phyloP scores from a whole-genome alignment of 345 rosid genomes.

The Brassica nigra region DNA sequence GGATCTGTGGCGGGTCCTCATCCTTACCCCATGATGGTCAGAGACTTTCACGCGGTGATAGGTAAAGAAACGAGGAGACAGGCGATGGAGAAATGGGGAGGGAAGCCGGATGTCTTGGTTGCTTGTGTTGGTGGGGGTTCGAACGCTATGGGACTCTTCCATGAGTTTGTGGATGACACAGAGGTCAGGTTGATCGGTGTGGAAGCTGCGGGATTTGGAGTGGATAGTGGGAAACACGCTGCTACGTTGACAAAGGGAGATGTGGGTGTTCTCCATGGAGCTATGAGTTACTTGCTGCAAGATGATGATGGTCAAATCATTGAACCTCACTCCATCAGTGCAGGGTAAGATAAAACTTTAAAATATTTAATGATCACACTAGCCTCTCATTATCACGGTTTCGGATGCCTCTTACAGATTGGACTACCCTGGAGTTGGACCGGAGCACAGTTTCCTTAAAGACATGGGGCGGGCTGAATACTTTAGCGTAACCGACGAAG shows the following conservation, averaged over 20 bases:
- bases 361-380: neutral
- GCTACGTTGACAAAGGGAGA: conserved; percentile 89
- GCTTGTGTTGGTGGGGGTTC: conserved; percentile 98
- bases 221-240: conserved; percentile 94
- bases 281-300: conserved; percentile 94
- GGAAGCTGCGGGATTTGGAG: conserved; percentile 93
- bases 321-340: conserved; percentile 94
- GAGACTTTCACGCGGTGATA: conserved; percentile 91
- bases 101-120: conserved; percentile 88
- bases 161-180: conserved; percentile 76
- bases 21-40: conserved; percentile 95
- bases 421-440: conserved; percentile 99
- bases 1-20: conserved; percentile 99
- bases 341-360: conserved; percentile 58
- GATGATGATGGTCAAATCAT: conserved; percentile 92
- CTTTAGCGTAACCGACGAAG: conserved; percentile 74
- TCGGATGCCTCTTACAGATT: conserved; percentile 49
- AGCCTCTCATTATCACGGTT: conserved; percentile 5
- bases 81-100: conserved; percentile 93
- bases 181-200: conserved; percentile 91
- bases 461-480: conserved; percentile 87
- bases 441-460: conserved; percentile 93
- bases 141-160: conserved; percentile 93
- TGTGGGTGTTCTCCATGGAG: conserved; percentile 91
- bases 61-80: conserved; percentile 89